Evolutionary conservation across 2,329 filamentous ascomycete species (phyloP), one percentile per base, ranked within the genome.

Genomic region (Xylaria sp.): DNA sequence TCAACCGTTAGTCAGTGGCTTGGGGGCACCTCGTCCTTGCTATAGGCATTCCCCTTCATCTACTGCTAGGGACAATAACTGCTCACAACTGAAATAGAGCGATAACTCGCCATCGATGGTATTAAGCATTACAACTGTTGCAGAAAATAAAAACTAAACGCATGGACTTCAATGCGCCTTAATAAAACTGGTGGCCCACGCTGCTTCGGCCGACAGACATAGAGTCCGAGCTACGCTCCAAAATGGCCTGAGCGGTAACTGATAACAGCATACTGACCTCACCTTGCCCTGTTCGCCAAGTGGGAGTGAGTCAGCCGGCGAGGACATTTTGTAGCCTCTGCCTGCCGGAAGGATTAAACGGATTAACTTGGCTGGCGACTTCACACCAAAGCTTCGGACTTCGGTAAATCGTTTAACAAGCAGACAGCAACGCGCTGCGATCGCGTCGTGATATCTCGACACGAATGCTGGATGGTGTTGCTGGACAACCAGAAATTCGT

Each of bases 151-250:
- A 17, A 44, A n/a, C 42, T 4, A 2, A 7, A n/a, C 42, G 9
- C 1, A n/a, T 46, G 42, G 42, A 46, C 42, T 46, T 46, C 10
- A 26, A 26, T 26, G 46, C 3, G 46, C 20, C n/a, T 48, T 6
- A 26, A 48, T 15, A 26, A 48, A 4, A 5, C 46, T 0, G 0
- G 9, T 46, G 17, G n/a, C 20, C n/a, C 42, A 46, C 6, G 42
- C 42, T 23, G n/a, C 42, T 11, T 57, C 54, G 54, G 54, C 54
- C 54, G 54, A 57, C 20, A 26, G 13, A 23, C n/a, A n/a, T 38
- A 20, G 51, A 67, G 59, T 59, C 65, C 65, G 65, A 67, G 42
- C 40, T 11, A 44, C 26, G 23, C 44, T 17, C 44, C 33, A 20
- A 31, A 51, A 58, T 7, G 54, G 54, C 49, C 28, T 63, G 28